phyloP scores from a whole-genome alignment of 1,284 basidiomycete genomes.

The Irpex lacteus region DNA sequence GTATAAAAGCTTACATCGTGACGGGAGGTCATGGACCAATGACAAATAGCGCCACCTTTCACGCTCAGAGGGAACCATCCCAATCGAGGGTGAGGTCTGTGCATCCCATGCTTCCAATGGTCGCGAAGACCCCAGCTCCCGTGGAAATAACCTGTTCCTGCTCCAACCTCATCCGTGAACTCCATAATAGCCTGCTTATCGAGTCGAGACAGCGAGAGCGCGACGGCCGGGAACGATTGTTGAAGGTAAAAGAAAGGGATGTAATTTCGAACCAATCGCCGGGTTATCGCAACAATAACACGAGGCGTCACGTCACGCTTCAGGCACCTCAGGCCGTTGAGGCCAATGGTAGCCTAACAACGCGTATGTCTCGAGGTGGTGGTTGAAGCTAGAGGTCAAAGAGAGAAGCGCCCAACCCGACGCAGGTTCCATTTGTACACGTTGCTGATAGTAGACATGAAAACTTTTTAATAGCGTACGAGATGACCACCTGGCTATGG shows the following conservation, averaged over 20 bases:
- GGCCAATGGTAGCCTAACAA: background rate
- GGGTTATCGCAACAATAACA: background rate
- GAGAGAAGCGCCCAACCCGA: background rate
- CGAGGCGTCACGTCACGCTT: constrained; percentile 1
- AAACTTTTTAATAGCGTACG: background rate
- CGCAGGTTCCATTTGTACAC: background rate
- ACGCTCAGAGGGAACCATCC: constrained; percentile 1
- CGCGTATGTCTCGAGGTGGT: background rate
- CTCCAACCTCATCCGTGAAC: background rate
- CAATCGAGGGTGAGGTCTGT: background rate
- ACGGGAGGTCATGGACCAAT: background rate
- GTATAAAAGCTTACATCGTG: background rate
- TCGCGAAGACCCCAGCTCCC: background rate
- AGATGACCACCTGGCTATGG: background rate
- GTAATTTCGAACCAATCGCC: background rate
- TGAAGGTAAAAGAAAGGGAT: background rate
- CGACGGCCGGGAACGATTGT: no score
- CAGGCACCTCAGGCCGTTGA: background rate
- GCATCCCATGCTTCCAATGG: background rate
- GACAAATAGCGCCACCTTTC: background rate
- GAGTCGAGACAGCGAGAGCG: no score
- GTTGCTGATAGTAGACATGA: background rate
- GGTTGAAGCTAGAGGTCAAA: background rate
- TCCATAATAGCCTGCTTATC: background rate
- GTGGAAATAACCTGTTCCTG: background rate